phyloP scores from a whole-genome alignment of 768 basidiomycete species.

The Leccinum variicolor region DNA sequence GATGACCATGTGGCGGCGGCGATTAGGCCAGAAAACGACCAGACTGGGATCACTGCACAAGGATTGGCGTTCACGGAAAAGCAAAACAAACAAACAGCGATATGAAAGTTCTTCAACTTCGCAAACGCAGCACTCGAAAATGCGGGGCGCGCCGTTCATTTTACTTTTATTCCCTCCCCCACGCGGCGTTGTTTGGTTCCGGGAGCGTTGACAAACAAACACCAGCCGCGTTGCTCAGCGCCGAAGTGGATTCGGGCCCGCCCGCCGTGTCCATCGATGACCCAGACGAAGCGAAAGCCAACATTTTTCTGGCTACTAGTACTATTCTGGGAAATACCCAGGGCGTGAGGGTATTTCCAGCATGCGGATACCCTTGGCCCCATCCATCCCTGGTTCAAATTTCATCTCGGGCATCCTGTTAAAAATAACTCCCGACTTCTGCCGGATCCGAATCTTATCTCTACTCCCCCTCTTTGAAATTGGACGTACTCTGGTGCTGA shows the following conservation, averaged over 20 bases:
- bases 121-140: neutral
- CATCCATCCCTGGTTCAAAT: slow-evolving; percentile 1
- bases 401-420: neutral
- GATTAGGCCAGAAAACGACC: neutral
- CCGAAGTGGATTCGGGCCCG: neutral
- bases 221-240: neutral
- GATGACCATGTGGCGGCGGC: neutral
- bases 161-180: neutral
- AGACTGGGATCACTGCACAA: slow-evolving; percentile 6
- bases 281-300: neutral
- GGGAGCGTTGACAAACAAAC: slow-evolving; percentile 14
- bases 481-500: slow-evolving; percentile 10
- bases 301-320: neutral
- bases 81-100: neutral
- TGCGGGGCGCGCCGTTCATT: neutral
- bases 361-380: slow-evolving; percentile 21
- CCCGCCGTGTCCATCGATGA: neutral
- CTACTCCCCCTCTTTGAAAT: slow-evolving; percentile 9
- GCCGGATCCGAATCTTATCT: slow-evolving; percentile 27
- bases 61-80: slow-evolving; percentile 13
- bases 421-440: slow-evolving; percentile 4
- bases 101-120: slow-evolving; percentile 14
- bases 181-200: slow-evolving; percentile 17
- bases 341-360: neutral
- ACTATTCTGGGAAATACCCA: neutral